Evolutionary conservation across 148 eudicot genomes (phyloP).

Genomic region (Persicaria maculosa): DNA sequence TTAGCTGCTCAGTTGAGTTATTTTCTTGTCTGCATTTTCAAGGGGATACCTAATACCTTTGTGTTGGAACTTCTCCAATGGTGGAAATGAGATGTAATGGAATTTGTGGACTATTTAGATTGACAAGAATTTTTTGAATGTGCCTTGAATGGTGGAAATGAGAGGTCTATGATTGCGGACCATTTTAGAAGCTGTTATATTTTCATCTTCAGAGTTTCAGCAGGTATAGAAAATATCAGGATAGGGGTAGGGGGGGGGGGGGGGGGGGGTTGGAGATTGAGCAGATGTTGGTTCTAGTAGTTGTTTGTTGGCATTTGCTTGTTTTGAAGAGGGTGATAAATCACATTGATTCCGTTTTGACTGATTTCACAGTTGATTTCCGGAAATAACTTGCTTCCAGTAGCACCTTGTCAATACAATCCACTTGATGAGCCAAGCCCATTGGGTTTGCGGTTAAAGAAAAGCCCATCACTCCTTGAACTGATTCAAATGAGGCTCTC

Average conservation of each 20-base stretch:
- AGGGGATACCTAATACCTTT: background rate
- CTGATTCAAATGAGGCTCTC: slow-evolving; percentile 61
- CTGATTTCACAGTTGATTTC: slow-evolving; percentile 23
- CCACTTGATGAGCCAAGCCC: slow-evolving; percentile 77
- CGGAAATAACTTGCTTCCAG: slow-evolving; percentile 25
- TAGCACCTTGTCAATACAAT: slow-evolving; percentile 38
- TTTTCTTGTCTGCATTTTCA: background rate
- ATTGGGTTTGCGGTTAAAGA: slow-evolving; percentile 59
- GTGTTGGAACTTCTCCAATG: background rate
- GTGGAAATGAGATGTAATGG: background rate
- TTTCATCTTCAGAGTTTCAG: background rate
- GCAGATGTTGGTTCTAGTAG: background rate
- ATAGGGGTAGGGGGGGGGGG: background rate
- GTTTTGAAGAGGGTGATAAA: background rate
- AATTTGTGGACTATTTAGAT: too few species aligned
- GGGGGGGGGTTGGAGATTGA: too few species aligned
- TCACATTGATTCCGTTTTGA: background rate
- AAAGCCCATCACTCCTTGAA: slow-evolving; percentile 70
- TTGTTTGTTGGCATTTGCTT: slow-evolving; percentile 2
- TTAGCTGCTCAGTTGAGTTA: background rate
- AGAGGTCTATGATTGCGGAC: too few species aligned
- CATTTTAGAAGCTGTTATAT: too few species aligned
- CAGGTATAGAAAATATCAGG: background rate
- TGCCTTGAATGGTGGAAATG: background rate
- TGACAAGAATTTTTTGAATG: background rate